phyloP scores from a whole-genome alignment of 208 protist genomes.

The Leishmania turanica region DNA sequence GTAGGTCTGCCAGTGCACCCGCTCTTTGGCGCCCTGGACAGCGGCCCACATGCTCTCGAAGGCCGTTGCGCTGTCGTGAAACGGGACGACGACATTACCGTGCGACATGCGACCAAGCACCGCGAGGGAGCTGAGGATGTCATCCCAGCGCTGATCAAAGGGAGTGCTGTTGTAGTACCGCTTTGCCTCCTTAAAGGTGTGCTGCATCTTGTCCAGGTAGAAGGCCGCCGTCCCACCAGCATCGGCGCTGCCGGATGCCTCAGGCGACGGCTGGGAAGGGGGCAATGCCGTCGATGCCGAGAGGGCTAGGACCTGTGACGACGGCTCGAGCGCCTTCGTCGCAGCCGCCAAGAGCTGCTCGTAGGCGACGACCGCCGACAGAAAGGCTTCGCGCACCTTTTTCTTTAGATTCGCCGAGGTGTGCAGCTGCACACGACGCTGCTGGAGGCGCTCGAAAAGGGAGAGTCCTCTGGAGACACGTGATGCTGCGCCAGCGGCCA shows the following conservation, averaged over 20 bases:
- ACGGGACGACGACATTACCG: conserved; percentile 68
- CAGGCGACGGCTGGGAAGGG: background rate
- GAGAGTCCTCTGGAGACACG: background rate
- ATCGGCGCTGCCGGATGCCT: background rate
- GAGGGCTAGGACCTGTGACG: background rate
- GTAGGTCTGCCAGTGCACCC: conserved; percentile 93
- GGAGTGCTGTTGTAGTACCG: conserved; percentile 46
- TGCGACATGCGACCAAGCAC: conserved; percentile 67
- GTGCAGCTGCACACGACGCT: conserved; percentile 19
- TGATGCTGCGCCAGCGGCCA: background rate
- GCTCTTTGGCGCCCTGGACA: conserved; percentile 69
- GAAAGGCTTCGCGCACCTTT: conserved; percentile 22
- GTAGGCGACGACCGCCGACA: conserved; percentile 11
- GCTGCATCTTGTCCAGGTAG: conserved; percentile 32
- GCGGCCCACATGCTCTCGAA: conserved; percentile 87
- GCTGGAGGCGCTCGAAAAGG: conserved; percentile 17
- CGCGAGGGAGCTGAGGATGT: conserved; percentile 55
- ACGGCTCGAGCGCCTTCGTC: background rate
- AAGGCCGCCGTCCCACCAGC: conserved; percentile 21
- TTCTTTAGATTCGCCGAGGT: conserved; percentile 22
- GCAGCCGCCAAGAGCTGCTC: conserved; percentile 1
- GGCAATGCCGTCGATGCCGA: background rate
- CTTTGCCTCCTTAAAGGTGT: conserved; percentile 23
- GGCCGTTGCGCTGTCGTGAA: conserved; percentile 76
- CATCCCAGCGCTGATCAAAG: conserved; percentile 81